Conservation (phyloP, 345 rosid genomes). For the Cardamine occulta region DNA sequence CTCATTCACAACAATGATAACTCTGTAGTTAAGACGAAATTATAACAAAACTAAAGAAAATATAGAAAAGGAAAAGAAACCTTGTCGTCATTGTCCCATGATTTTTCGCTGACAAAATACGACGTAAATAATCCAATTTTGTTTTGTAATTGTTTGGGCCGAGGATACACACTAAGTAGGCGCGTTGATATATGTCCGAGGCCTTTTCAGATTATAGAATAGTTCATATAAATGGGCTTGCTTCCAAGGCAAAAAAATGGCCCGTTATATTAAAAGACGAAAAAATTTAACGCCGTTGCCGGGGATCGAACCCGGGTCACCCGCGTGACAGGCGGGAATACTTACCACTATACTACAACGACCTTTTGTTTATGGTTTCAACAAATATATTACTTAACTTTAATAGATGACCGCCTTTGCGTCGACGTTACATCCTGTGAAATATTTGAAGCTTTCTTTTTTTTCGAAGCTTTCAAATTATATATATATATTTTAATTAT, state of each 20-base stretch:
- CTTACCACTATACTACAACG: slow-evolving; percentile 94
- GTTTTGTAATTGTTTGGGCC: not conserved
- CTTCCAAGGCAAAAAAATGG: not conserved
- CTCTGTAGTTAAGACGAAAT: too few relatives aligned
- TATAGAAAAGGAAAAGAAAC: too few relatives aligned
- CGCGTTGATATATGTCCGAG: not conserved
- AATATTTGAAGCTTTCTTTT: too few relatives aligned
- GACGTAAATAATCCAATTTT: not conserved
- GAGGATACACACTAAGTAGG: not conserved
- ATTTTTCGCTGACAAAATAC: not conserved
- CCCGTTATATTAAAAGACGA: not conserved
- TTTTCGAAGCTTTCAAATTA: too few relatives aligned
- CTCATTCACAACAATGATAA: too few relatives aligned
- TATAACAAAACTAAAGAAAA: too few relatives aligned
- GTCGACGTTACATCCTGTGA: too few relatives aligned
- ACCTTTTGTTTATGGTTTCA: slow-evolving; percentile 14
- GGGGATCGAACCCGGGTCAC: slow-evolving; percentile 95
- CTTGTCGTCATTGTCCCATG: too few relatives aligned
- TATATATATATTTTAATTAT: too few relatives aligned
- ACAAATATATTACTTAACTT: too few relatives aligned
- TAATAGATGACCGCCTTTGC: too few relatives aligned
- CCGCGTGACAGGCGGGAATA: slow-evolving; percentile 95
- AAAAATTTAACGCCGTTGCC: slow-evolving; percentile 62
- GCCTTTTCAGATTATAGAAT: not conserved
- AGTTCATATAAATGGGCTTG: not conserved